Evolutionary conservation across 768 basidiomycete genomes (phyloP), one percentile per base, ranked within the genome.

Genomic region (Mycena floridula): DNA sequence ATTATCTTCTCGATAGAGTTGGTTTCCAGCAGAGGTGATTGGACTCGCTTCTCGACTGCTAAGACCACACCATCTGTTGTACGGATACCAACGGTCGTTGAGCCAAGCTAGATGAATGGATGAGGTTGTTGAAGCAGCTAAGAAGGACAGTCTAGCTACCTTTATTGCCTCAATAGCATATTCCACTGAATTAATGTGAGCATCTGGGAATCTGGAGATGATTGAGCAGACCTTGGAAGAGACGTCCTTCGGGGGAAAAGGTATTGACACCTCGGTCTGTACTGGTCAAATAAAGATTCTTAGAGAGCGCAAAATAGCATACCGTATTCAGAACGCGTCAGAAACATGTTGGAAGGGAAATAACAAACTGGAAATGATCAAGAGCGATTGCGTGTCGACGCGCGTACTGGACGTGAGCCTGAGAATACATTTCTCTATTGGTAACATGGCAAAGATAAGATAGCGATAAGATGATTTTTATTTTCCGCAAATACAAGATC

Each of bases 131-230:
- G 20, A 11, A 11, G 28, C 7, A 13, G 23, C 22, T 56, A 42
- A 18, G 2, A 11, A 3, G n/a, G 36, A 37, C 45, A 37, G 18
- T 21, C 16, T n/a, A 46, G 61, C 47, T 51, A 93, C 93, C 68
- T 96, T 98, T 66, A 98, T 98, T 7, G 96, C 96, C 60, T 99
- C 96, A 62, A 98, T 99, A 42, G 96, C 96, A 74, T 98, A 98
- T 68, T 99, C 96, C 66, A 99, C 95, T 97, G 25, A 21, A 26
- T 12, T 45, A 40, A 13, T 28, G 18, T 41, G 28, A 63, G 18
- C 61, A 59, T 43, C 46, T 45, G 7, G n/a, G 48, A 40, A 8
- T 45, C 16, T 23, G 43, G 12, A 22, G 37, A 43, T 30, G 43
- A 44, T 20, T 39, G 30, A 41, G 42, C 27, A 40, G 51, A 94